phyloP scores from a whole-genome alignment of 495 filamentous ascomycete species.

The Beverwykella pulmonaria region DNA sequence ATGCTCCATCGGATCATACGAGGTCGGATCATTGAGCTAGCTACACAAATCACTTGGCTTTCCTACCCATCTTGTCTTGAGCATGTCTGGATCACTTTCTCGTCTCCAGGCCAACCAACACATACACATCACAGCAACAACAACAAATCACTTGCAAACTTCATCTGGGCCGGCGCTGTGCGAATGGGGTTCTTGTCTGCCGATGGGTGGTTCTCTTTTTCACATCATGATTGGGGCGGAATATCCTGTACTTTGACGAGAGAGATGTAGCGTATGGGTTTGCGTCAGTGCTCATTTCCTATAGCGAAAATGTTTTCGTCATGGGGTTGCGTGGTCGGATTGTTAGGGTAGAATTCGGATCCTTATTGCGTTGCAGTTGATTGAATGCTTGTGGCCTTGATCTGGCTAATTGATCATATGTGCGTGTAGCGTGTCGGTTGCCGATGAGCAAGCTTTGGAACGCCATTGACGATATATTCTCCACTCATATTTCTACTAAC shows the following conservation, averaged over 20 bases:
- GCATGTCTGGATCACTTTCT: conserved; percentile 4
- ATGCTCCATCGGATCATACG: conserved; percentile 13
- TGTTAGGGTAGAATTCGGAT: conserved; percentile 1
- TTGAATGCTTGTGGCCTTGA: background rate
- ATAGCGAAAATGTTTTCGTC: conserved; percentile 1
- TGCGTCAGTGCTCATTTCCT: background rate
- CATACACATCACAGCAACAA: conserved; percentile 4
- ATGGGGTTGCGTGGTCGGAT: background rate
- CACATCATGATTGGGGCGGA: background rate
- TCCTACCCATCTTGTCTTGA: conserved; percentile 6
- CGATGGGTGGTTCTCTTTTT: background rate
- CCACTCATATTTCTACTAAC: no score
- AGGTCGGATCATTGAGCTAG: conserved; percentile 7
- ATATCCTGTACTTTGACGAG: conserved; percentile 5
- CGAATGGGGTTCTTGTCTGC: conserved; percentile 2
- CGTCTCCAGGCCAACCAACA: background rate
- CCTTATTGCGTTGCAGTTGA: background rate
- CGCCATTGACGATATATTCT: no score
- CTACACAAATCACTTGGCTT: conserved; percentile 1
- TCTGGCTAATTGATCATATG: no score
- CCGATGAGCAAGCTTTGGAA: no score
- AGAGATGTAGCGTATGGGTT: background rate
- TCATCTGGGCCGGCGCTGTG: conserved; percentile 14
- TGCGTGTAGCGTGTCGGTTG: no score
- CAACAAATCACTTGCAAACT: background rate